Percentiles rank a stretch among this genome's conserved stretches.
Conservation (phyloP, 441 rosid species). For the Geranium incanum region DNA sequence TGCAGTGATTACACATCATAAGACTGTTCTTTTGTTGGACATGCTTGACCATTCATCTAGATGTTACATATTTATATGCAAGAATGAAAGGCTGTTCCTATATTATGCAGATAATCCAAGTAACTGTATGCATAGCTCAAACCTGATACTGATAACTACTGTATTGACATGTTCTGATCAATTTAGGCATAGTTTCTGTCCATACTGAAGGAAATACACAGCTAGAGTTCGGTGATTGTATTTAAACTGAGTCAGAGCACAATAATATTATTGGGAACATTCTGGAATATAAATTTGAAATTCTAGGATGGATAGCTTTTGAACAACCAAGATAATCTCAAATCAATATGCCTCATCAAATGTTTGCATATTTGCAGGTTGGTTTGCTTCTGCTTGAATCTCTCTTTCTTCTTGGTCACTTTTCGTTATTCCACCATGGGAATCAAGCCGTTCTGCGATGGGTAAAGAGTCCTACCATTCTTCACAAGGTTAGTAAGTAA, state of each 20-base stretch:
- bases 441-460: constrained; percentile 80
- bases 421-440: constrained; percentile 60
- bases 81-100: neutral
- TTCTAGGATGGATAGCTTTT: neutral
- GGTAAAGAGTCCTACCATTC: constrained; percentile 79
- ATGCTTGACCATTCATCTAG: constrained; percentile 1
- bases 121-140: neutral
- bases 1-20: neutral
- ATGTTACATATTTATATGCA: neutral
- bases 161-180: neutral
- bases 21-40: constrained; percentile 2
- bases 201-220: neutral
- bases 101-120: neutral
- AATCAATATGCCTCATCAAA: neutral
- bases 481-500: constrained; percentile 64
- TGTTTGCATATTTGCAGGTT: constrained; percentile 31
- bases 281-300: neutral
- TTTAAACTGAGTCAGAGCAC: neutral
- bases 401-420: constrained; percentile 60
- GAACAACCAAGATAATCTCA: neutral
- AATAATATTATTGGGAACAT: neutral
- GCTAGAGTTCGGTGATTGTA: neutral
- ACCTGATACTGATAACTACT: neutral
- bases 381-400: constrained; percentile 67
- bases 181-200: neutral